Conservation (phyloP, 176 grass and related monocot genomes). For the Poa annua region DNA sequence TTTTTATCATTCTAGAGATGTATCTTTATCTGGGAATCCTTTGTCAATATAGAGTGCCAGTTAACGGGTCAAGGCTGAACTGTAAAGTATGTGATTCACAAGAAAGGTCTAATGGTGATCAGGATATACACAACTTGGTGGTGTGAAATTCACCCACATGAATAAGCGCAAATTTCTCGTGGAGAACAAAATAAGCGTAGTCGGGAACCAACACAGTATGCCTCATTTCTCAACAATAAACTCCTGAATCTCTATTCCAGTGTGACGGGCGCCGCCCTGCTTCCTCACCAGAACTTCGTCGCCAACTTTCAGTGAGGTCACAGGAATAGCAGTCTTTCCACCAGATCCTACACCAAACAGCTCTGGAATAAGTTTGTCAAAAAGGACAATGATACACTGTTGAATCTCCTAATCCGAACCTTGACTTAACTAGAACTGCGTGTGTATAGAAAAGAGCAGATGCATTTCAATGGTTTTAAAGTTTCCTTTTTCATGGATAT, state of each 20-base stretch:
- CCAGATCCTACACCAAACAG: conserved; percentile 36
- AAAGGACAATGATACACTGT: background rate
- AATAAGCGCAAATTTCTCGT: background rate
- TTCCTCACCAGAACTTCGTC: conserved; percentile 78
- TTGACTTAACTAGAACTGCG: background rate
- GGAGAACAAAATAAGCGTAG: background rate
- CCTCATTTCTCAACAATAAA: conserved; percentile 92
- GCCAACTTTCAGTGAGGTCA: conserved; percentile 84
- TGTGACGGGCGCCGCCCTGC: conserved; percentile 82
- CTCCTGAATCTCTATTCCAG: conserved; percentile 92
- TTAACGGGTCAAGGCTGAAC: background rate
- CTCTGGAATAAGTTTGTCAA: background rate
- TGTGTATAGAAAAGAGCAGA: background rate
- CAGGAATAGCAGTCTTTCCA: conserved; percentile 67
- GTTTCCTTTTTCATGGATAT: background rate
- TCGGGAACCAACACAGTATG: background rate
- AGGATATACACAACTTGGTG: background rate
- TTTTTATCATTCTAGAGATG: background rate
- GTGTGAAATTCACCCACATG: background rate
- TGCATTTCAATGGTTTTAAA: background rate
- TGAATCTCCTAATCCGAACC: background rate
- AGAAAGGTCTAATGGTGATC: background rate
- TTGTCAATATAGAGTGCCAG: background rate
- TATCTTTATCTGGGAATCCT: background rate
- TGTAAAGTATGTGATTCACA: background rate